Evolutionary conservation across 768 basidiomycete genomes (phyloP), one percentile per base, ranked within the genome.

Genomic region (Serendipita sp.): DNA sequence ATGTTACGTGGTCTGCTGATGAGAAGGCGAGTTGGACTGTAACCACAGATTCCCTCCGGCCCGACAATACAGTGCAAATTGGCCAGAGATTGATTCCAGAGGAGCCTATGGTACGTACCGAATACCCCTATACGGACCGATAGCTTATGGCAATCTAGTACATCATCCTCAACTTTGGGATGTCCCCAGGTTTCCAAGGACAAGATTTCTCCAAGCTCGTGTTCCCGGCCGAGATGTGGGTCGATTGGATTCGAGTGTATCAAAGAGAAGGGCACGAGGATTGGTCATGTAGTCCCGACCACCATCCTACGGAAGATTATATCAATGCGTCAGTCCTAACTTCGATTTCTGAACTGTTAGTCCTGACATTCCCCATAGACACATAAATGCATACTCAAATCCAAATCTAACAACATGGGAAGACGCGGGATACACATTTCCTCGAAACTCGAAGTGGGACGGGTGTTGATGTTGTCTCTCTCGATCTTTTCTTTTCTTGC

Each of bases 161-260:
- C 16, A 82, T 86, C 67, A 70, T 86, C 15, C 66, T 86, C 44
- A 86, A 87, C 68, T 72, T 85, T 72, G 85, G 81, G 3, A 81
- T 85, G 2, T 86, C 84, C 79, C 83, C 77, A 36, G 84, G 82
- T 68, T 91, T 89, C 83, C 88, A 89, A 67, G 73, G 74, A 2
- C 78, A 83, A 66, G 79, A 85, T 64, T 65, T 78, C 46, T 64
- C 75, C 28, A 79, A 84, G 47, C 78, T 89, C 78, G 72, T 73
- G 28, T 89, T 88, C 78, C 88, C 88, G 0, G 80, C 83, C 0
- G 81, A 83, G 68, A 79, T 89, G 77, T 76, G 80, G 45, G 74
- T 91, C 44, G 88, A 92, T 72, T 91, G 90, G 71, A 84, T 91
- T 45, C 80, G 89, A 30, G 85, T 92, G 18, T 92, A 90, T 72